phyloP scores from a whole-genome alignment of 352 stramenopile genomes.

The Pythium aquatile region DNA sequence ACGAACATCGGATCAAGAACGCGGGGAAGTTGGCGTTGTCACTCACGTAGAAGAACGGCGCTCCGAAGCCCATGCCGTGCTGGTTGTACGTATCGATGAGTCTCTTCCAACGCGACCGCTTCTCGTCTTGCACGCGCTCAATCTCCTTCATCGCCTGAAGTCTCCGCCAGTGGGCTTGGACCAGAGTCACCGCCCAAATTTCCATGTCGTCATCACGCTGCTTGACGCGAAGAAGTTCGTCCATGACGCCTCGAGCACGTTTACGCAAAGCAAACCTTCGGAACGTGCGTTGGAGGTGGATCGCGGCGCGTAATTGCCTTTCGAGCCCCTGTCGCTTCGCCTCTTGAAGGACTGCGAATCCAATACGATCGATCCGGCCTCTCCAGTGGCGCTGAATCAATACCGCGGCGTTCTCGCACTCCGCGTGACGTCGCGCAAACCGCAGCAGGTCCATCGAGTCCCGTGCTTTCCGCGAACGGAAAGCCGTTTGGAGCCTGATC shows the following conservation, averaged over 20 bases:
- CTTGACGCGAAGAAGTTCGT: slow-evolving; percentile 40
- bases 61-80: slow-evolving; percentile 58
- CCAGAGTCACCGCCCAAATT: slow-evolving; percentile 59
- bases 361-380: slow-evolving; percentile 42
- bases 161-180: slow-evolving; percentile 69
- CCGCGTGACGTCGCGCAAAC: slow-evolving; percentile 38
- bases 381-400: slow-evolving; percentile 59
- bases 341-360: slow-evolving; percentile 38
- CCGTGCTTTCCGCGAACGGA: slow-evolving; percentile 45
- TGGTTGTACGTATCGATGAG: slow-evolving; percentile 85
- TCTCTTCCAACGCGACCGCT: slow-evolving; percentile 89
- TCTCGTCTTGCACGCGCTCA: slow-evolving; percentile 31
- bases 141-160: slow-evolving; percentile 37
- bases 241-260: slow-evolving; percentile 43
- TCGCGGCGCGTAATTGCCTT: slow-evolving; percentile 32
- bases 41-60: slow-evolving; percentile 92
- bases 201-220: slow-evolving; percentile 59
- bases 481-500: slow-evolving; percentile 58
- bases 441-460: slow-evolving; percentile 41
- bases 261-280: slow-evolving; percentile 45
- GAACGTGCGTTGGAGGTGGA: slow-evolving; percentile 46
- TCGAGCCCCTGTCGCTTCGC: slow-evolving; percentile 34
- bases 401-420: slow-evolving; percentile 36
- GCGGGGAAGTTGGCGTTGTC: not conserved
- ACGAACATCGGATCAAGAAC: not conserved